A percentile compares a stretch with the other conserved stretches of the same genome.
Conservation (phyloP, 1,284 basidiomycete genomes). For the Cryptococcus sp. region DNA sequence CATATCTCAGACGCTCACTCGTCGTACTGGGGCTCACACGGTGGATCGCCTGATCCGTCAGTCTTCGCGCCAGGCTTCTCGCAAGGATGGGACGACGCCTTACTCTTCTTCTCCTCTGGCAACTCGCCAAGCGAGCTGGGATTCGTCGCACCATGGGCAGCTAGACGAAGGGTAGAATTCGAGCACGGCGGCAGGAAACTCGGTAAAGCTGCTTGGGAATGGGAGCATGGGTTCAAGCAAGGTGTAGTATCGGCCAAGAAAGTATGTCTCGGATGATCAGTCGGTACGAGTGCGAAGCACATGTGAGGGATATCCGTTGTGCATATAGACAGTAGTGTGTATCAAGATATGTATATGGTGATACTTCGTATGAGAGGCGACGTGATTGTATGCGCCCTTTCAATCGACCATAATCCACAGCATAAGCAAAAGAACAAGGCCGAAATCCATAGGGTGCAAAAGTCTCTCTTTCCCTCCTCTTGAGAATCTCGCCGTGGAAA, state of each 20-base stretch:
- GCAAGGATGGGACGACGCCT: conserved; percentile 71
- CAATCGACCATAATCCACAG: conserved; percentile 40
- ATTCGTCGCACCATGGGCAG: conserved; percentile 64
- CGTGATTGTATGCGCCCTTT: conserved; percentile 31
- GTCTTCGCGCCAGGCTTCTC: conserved; percentile 68
- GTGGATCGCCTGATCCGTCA: conserved; percentile 62
- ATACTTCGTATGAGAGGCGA: background rate
- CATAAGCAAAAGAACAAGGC: conserved; percentile 21
- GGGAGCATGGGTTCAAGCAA: conserved; percentile 53
- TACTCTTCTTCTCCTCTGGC: conserved; percentile 56
- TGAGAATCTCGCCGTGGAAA: conserved; percentile 37
- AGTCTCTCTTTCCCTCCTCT: conserved; percentile 35
- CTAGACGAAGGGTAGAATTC: conserved; percentile 58
- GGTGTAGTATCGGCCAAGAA: conserved; percentile 48
- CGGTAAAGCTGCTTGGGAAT: conserved; percentile 63
- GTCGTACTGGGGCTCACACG: conserved; percentile 62
- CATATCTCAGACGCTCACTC: conserved; percentile 58
- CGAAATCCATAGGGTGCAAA: conserved; percentile 48
- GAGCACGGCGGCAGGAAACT: conserved; percentile 49
- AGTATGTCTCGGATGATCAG: conserved; percentile 14
- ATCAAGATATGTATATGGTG: background rate
- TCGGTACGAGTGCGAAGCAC: conserved; percentile 1
- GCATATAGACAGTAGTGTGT: background rate
- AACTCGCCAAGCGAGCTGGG: conserved; percentile 60
- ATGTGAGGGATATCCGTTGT: background rate